Percentiles rank a stretch among this genome's conserved stretches.
These are phyloP conservation scores for Mortierella polycephala DNA, from an alignment of 371 early-diverging fungal species.

Conservation along the genomic window DNA sequence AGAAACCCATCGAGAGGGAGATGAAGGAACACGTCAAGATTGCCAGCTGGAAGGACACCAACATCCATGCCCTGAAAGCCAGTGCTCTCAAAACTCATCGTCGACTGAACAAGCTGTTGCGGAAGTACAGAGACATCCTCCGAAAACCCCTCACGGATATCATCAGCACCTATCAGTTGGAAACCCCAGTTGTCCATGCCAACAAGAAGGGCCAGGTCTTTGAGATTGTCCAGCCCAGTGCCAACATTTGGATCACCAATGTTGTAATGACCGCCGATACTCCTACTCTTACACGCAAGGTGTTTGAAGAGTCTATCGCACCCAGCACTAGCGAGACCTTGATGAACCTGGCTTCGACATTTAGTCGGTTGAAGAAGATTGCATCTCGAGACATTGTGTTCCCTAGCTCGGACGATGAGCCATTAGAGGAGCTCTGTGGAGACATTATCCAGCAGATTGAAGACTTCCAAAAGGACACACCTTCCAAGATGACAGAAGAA, in stretches of 20 bases:
- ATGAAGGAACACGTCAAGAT: constrained; percentile 93
- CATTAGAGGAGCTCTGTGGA: constrained; percentile 49
- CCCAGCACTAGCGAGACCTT: constrained; percentile 45
- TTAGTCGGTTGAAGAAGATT: constrained; percentile 43
- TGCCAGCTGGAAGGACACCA: constrained; percentile 97
- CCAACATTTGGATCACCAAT: constrained; percentile 50
- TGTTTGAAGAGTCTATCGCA: constrained; percentile 24
- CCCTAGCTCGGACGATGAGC: constrained; percentile 33
- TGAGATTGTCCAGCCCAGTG: constrained; percentile 35
- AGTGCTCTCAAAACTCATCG: constrained; percentile 92
- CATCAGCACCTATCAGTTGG: constrained; percentile 72
- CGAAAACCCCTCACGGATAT: constrained; percentile 79
- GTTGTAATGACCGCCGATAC: constrained; percentile 13
- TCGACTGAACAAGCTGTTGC: constrained; percentile 90
- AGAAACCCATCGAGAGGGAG: constrained; percentile 88
- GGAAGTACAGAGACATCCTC: constrained; percentile 85
- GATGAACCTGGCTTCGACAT: constrained; percentile 49
- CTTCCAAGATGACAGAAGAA: constrained; percentile 70
- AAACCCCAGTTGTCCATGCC: constrained; percentile 48
- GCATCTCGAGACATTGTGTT: constrained; percentile 34
- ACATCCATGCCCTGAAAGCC: constrained; percentile 91
- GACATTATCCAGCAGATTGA: constrained; percentile 55
- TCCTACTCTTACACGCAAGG: constrained; percentile 18
- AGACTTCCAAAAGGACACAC: constrained; percentile 67
- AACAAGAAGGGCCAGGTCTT: constrained; percentile 42